Evolutionary conservation across 805 yeast species (phyloP), one percentile per base, ranked within the genome.

Genomic region (Candida maris): DNA sequence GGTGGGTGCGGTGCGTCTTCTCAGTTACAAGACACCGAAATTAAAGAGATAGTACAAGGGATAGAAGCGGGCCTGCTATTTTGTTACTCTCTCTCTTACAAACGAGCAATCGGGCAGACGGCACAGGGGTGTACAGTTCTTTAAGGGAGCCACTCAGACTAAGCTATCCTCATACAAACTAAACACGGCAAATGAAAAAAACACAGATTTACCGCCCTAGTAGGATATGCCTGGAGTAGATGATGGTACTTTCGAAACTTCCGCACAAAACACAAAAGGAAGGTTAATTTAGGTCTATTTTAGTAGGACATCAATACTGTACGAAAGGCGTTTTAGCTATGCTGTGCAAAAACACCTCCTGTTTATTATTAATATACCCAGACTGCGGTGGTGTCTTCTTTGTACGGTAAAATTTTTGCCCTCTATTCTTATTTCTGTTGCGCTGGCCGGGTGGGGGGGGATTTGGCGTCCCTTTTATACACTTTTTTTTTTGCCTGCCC

Each of bases 221-320:
- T 25, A 25, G 28, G 15, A 25, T 13, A 7, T 12, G 12, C 24
- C 12, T 25, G 8, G n/a, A n/a, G n/a, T n/a, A 13, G 14, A n/a
- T 25, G 28, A 25, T 25, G n/a, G 15, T 25, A 25, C 28, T 9
- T n/a, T 25, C 15, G 10, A 25, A 25, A 12, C 28, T 25, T 25
- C n/a, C n/a, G n/a, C n/a, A n/a, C n/a, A n/a, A n/a, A n/a, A n/a
- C n/a, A n/a, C n/a, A n/a, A 25, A 25, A 8, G 14, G 15, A 9
- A 25, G 15, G 15, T 25, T 25, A 25, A 25, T 25, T 25, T 25
- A 25, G 15, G 28, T 25, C 10, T 25, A 25, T 25, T 25, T 13
- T 25, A 25, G 28, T 12, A 25, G 28, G 28, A n/a, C 15, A 25
- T 25, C 28, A n/a, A 25, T 25, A 25, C 8, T 25, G 8, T 25